Percentiles rank a stretch among this genome's conserved stretches.
Conservation (phyloP, 192 early-diverging fungal species). For the Rhizoclosmatium globosum region DNA sequence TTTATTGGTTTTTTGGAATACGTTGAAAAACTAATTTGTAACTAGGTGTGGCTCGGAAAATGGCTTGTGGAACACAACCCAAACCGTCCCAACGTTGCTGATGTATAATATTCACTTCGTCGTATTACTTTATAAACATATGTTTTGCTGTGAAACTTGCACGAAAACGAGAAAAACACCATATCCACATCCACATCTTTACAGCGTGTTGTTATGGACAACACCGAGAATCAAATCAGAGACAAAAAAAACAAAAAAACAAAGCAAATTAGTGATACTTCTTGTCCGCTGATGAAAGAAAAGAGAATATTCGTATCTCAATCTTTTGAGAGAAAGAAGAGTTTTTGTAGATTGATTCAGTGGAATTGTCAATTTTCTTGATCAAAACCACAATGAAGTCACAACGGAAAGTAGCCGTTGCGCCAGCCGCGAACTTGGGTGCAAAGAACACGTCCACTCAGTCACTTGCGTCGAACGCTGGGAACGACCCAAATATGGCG, state of each 20-base stretch:
- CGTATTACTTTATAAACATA: neutral
- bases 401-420: slow-evolving; percentile 29
- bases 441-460: slow-evolving; percentile 50
- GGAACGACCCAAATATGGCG: slow-evolving; percentile 35
- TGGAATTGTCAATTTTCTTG: slow-evolving; percentile 11
- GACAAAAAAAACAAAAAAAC: no score
- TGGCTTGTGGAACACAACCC: slow-evolving; percentile 61
- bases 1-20: slow-evolving; percentile 15
- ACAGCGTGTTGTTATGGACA: neutral
- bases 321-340: neutral
- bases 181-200: no score
- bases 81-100: slow-evolving; percentile 49
- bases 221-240: no score
- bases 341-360: slow-evolving; percentile 2
- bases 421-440: slow-evolving; percentile 20
- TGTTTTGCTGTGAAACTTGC: neutral
- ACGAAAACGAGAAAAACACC: no score
- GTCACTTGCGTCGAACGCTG: slow-evolving; percentile 47
- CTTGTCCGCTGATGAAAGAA: neutral
- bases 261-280: no score
- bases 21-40: neutral
- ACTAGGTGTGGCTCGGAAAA: slow-evolving; percentile 52
- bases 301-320: neutral
- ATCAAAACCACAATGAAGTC: slow-evolving; percentile 25
- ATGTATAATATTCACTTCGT: neutral